phyloP scores from a whole-genome alignment of 148 eudicot genomes.

The Rhododendron kiyosumense region DNA sequence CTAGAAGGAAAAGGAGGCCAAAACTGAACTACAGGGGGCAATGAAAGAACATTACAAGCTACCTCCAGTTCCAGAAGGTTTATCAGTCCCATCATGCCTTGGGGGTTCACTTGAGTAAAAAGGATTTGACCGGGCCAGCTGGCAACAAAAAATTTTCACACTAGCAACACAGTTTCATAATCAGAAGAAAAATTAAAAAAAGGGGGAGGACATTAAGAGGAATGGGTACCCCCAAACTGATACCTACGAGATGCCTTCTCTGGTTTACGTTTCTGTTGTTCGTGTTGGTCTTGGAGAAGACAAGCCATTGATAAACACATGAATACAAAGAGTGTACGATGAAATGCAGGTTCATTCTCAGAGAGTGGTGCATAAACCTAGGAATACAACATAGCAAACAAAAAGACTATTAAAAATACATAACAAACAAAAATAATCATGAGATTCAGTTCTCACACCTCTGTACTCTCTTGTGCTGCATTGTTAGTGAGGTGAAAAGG shows the following conservation, averaged over 20 bases:
- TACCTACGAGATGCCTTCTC: conserved; percentile 68
- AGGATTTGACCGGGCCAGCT: conserved; percentile 50
- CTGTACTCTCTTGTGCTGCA: background rate
- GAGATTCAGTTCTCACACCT: background rate
- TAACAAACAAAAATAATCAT: background rate
- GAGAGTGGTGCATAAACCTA: conserved; percentile 75
- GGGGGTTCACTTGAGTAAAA: conserved; percentile 63
- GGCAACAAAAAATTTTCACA: conserved; percentile 85
- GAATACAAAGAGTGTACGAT: conserved; percentile 68
- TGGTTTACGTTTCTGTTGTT: conserved; percentile 68
- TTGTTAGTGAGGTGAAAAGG: background rate
- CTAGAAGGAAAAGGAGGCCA: background rate
- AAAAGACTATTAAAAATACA: background rate
- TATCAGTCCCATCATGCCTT: conserved; percentile 50
- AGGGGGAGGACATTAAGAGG: background rate
- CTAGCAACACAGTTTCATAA: conserved; percentile 24
- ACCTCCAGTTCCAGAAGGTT: conserved; percentile 61
- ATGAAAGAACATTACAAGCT: conserved; percentile 7
- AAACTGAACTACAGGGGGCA: background rate
- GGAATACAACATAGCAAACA: background rate
- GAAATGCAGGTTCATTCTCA: conserved; percentile 61
- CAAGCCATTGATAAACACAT: conserved; percentile 82
- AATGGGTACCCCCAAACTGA: background rate
- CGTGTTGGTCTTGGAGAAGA: conserved; percentile 79
- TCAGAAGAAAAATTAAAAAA: conserved; percentile 18